These are phyloP conservation scores for Mucuna pruriens DNA, from an alignment of 306 rosid genomes.

Conservation along the genomic window DNA sequence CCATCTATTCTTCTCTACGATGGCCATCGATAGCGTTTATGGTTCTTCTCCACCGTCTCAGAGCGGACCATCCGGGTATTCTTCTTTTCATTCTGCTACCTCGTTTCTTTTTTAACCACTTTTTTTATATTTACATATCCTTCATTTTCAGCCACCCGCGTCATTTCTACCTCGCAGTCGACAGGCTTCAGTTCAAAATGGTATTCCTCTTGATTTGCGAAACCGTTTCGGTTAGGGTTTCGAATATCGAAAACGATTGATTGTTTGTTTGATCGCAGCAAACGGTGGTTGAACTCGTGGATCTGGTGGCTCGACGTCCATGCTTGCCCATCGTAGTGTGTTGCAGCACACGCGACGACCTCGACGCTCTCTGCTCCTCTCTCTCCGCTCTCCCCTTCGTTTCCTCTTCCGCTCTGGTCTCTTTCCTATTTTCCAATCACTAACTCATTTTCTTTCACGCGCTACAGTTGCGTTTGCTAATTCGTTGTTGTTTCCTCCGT, in stretches of 20 bases:
- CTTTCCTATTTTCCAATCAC: not conserved
- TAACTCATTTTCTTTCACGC: not conserved
- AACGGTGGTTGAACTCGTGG: slow-evolving; percentile 70
- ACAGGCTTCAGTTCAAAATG: slow-evolving; percentile 82
- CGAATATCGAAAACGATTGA: not conserved
- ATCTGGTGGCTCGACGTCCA: slow-evolving; percentile 72
- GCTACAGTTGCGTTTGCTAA: not conserved
- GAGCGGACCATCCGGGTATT: slow-evolving; percentile 27
- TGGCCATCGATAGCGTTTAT: slow-evolving; percentile 53
- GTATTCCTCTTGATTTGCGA: slow-evolving; percentile 5
- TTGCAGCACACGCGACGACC: slow-evolving; percentile 88
- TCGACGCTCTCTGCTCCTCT: slow-evolving; percentile 78
- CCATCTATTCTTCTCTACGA: not conserved
- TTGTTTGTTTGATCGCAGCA: not conserved
- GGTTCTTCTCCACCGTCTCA: slow-evolving; percentile 39
- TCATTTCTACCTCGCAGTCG: slow-evolving; percentile 88
- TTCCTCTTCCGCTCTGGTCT: slow-evolving; percentile 69
- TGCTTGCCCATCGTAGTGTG: slow-evolving; percentile 73
- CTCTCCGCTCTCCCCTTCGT: slow-evolving; percentile 68
- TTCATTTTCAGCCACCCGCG: slow-evolving; percentile 60
- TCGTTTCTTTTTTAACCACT: not conserved
- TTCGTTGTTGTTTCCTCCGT: not conserved
- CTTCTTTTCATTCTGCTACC: not conserved
- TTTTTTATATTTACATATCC: not conserved
- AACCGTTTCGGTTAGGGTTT: not conserved